Base-by-base conservation (phyloP, 2,329 filamentous ascomycete species). In the Plectosphaerella sp. region DNA sequence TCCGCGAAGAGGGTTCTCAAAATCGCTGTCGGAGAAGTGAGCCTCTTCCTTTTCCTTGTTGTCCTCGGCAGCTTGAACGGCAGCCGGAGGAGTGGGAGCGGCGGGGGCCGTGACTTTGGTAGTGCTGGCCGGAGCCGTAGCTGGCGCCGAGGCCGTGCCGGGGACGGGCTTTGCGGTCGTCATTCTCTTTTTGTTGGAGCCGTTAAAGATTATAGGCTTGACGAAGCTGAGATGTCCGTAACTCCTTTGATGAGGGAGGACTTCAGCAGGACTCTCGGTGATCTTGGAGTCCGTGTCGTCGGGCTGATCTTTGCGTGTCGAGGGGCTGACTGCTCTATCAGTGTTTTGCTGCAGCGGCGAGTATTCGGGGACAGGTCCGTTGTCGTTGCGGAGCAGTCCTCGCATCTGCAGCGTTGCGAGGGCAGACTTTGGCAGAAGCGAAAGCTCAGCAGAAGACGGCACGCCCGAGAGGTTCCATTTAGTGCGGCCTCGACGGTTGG, bases 281-380 rank as follows among this genome's bases (percentile, higher is more conserved):
- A 20, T 43, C n/a, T 43, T 20, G 14, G 4, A 10, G 16, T n/a
- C 7, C 4, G n/a, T n/a, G 37, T 16, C 41, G n/a, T 33, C 28
- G 2, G 11, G 28, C 2, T 10, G 28, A 9, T 33, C 28, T 33
- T 33, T 33, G 41, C 16, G 41, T 20, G 2, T 43, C 24, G 52
- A 39, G 22, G 76, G 77, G 50, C 71, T 78, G 45, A 75, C 58
- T 22, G 78, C 77, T 50, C 77, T 74, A 53, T 81, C 76, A 59
- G 73, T 73, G 57, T 80, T 80, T 57, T 82, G 77, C 60, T 79
- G 78, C 25, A 82, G 65, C 20, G 78, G 78, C 4, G 72, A 73
- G 55, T 80, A 81, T 51, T 75, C 70, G 16, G 64, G 66, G 16
- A 41, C 20, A 14, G 47, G 12, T 11, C 4, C 15, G 12, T 12